phyloP scores from a whole-genome alignment of 2,329 filamentous ascomycete species.

The Dactylellina leptospora region DNA sequence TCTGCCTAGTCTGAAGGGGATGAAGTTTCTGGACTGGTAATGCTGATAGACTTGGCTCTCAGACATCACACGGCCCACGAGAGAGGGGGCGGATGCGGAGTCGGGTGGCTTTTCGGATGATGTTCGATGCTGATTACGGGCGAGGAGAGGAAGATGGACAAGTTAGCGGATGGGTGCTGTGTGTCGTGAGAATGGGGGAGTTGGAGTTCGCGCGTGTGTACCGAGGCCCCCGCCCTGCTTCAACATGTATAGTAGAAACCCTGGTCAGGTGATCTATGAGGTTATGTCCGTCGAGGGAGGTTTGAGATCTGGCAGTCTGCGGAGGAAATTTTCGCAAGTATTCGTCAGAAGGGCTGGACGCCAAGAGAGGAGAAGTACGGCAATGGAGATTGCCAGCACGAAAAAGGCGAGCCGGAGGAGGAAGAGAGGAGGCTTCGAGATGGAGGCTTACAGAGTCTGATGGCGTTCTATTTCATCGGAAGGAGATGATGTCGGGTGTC shows the following conservation, averaged over 20 bases:
- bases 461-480: background rate
- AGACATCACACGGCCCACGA: constrained; percentile 49
- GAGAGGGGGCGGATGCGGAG: background rate
- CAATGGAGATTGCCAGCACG: background rate
- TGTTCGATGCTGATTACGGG: background rate
- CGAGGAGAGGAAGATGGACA: constrained; percentile 11
- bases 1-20: constrained; percentile 51
- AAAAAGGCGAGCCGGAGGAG: background rate
- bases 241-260: constrained; percentile 25
- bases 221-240: constrained; percentile 44
- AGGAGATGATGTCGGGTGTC: background rate
- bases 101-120: background rate
- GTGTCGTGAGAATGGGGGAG: constrained; percentile 8
- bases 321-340: no score
- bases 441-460: background rate
- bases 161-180: constrained; percentile 28
- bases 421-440: background rate
- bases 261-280: no score
- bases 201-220: constrained; percentile 10
- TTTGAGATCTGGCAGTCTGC: no score
- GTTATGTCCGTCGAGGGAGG: no score
- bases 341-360: no score
- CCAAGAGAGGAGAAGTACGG: background rate
- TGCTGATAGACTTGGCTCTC: constrained; percentile 53
- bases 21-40: constrained; percentile 52